A percentile compares a stretch with the other conserved stretches of the same genome.
These are phyloP conservation scores for Eimeria praecox DNA, from an alignment of 169 alveolate genomes.

Conservation along the genomic window DNA sequence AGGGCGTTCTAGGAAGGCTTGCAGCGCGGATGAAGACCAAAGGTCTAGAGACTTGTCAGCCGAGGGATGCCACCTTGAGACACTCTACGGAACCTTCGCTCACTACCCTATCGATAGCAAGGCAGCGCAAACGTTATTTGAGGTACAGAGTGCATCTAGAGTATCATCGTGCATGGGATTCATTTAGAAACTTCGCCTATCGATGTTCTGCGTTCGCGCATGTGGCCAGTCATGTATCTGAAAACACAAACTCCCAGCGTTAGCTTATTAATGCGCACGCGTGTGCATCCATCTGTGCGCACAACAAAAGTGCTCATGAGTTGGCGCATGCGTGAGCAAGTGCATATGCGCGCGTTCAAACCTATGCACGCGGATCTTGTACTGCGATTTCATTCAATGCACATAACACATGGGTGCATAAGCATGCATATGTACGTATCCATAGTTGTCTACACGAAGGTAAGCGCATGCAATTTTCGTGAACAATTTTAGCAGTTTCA, in stretches of 20 bases:
- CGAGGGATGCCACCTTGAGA: not conserved
- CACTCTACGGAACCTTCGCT: slow-evolving; percentile 59
- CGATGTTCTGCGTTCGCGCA: not conserved
- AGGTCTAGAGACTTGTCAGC: not conserved
- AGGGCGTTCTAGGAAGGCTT: not conserved
- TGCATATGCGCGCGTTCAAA: not conserved
- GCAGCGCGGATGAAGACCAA: not conserved
- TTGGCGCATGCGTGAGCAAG: not conserved
- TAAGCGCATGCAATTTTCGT: not conserved
- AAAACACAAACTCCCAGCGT: not conserved
- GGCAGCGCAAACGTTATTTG: slow-evolving; percentile 67
- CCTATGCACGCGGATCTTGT: not conserved
- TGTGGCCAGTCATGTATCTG: not conserved
- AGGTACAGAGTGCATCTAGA: slow-evolving; percentile 6
- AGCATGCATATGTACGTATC: not conserved
- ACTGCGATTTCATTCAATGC: not conserved
- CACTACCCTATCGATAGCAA: slow-evolving; percentile 62
- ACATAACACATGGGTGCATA: not conserved
- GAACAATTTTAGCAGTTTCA: not conserved
- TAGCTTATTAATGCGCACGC: not conserved
- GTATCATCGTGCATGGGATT: not conserved
- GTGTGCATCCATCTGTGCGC: not conserved
- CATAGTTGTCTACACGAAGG: not conserved
- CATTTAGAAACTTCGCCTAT: not conserved
- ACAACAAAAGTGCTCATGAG: not conserved